Evolutionary conservation across 345 rosid species (phyloP), one percentile per base, ranked within the genome.

Genomic region (Melastoma malabathricum): DNA sequence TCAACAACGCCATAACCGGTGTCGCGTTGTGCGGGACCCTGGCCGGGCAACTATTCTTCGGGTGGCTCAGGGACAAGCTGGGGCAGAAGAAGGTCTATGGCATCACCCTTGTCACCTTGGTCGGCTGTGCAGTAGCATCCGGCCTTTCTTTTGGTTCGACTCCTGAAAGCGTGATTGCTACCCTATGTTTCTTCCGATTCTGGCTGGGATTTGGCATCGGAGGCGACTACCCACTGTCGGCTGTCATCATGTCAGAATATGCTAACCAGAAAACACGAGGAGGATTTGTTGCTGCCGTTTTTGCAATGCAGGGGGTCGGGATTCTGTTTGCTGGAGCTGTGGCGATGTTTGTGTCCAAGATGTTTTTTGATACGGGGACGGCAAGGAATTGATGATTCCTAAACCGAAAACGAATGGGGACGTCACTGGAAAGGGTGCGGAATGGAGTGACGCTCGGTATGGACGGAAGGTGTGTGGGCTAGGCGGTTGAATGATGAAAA

Each of bases 141-240:
- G 90, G 95, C 15, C 74, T 82, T 39, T 82, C 87, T 13, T 64
- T 82, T 14, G 87, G 95, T 1, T 59, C 74, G 15, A 63, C 78
- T 4, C 39, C 81, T 1, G 51, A 62, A 3, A 67, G 80, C 47
- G 83, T 75, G 27, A 55, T 80, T 15, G 69, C 61, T 4, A 66
- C 71, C 20, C 81, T 85, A 13, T 85, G 95, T 64, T 85, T 82
- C 80, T 85, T 85, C 60, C 75, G 95, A 39, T 82, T 82, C 68
- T 85, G 95, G 95, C 90, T 82, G 0, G 90, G 90, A 1, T 82
- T 82, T 9, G 90, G 95, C 20, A 85, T 85, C 15, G 90, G 95
- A 16, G 95, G 95, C 3, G 90, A 85, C 62, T 85, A 85, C 51
- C 95, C 95, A 0, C 86, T 85, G 19, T 85, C 95, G 0, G 85